Base-by-base conservation (phyloP, 129 eudicot species). In the Flaveria trinervia region DNA sequence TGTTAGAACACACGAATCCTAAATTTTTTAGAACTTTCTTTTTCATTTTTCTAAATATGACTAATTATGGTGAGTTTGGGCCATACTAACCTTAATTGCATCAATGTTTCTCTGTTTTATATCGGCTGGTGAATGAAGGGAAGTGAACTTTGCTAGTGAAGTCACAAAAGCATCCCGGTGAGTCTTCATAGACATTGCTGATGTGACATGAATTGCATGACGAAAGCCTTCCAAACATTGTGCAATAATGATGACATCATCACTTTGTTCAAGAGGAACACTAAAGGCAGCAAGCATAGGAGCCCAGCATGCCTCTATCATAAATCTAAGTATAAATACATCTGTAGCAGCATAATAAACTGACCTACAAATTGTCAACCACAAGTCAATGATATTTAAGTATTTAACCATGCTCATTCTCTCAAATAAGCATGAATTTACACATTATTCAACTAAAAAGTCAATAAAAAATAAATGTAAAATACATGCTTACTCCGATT, bases 211-310 rank as follows among this genome's bases (percentile, higher is more conserved):
- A 71, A 95, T 85, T 65, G 99, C 99, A 85, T 82, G 76, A n/a
- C 92, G 96, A 65, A 95, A 92, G 69, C 99, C 99, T 72, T 95
- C 95, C 70, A 95, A 82, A 83, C 99, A 95, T 65, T 84, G 93
- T 68, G 84, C 82, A 79, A 89, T 85, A 9, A 92, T 84, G 61
- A 85, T 68, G 25, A 88, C 97, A 74, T 95, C 99, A 54, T 95
- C 97, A 70, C 92, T 89, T 86, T 89, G 99, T 79, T 95, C 99
- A 76, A 95, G 92, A 51, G 99, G 97, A 76, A 95, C 99, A 81
- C 96, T 95, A 78, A 95, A 95, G 65, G 96, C 99, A 76, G 97
- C 99, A 84, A 95, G 76, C 99, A 95, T 95, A 15, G 99, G 99
- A 80, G 99, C 99, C 99, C 99, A 95, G 83, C 97, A 95, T 70